phyloP scores from a whole-genome alignment of 768 basidiomycete species.

The Amanita thiersii region DNA sequence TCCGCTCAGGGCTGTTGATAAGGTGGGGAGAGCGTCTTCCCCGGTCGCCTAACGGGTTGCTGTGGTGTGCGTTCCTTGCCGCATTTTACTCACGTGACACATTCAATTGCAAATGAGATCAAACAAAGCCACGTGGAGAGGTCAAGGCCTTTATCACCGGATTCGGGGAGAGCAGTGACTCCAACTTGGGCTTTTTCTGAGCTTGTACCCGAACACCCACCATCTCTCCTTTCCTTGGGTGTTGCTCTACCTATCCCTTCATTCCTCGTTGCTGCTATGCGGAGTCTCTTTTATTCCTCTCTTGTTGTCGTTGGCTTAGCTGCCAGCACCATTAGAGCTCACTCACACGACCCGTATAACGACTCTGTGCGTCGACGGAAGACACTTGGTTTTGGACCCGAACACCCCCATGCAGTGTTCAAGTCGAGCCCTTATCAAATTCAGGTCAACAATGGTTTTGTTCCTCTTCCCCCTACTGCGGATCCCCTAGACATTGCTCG shows the following conservation, averaged over 20 bases:
- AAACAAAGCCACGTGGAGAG: neutral
- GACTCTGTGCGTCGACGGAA: constrained; percentile 55
- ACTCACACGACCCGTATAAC: neutral
- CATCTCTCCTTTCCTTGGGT: neutral
- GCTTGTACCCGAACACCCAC: neutral
- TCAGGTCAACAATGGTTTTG: constrained; percentile 28
- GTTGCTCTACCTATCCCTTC: neutral
- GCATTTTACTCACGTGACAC: no score
- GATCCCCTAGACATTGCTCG: constrained; percentile 58
- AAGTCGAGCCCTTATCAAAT: constrained; percentile 40
- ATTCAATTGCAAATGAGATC: neutral
- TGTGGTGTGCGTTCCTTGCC: no score
- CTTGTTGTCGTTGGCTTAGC: constrained; percentile 4
- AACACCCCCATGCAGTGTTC: constrained; percentile 66
- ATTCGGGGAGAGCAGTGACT: no score
- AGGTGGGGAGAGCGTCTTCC: no score
- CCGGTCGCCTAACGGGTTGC: no score
- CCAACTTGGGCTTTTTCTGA: no score
- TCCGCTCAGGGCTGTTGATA: no score
- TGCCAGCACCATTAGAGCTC: neutral
- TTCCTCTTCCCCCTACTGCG: constrained; percentile 25
- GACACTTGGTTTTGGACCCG: constrained; percentile 85
- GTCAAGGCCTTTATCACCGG: no score
- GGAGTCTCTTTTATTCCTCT: constrained; percentile 5
- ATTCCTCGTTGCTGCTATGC: neutral